Evolutionary conservation across 768 basidiomycete species (phyloP), one percentile per base, ranked within the genome.

Genomic region (Rhizopogon salebrosus): DNA sequence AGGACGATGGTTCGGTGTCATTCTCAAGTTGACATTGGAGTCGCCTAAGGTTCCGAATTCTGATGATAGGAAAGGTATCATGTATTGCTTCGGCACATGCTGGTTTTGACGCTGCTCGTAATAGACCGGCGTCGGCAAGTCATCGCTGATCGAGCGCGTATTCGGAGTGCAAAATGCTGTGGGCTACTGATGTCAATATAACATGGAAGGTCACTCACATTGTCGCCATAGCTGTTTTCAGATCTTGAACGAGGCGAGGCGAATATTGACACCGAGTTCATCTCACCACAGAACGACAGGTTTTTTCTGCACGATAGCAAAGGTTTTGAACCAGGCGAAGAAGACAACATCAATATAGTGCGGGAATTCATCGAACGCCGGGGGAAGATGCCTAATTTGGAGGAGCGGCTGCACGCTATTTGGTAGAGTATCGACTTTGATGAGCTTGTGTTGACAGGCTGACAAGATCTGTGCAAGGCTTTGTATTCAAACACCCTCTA

Each of bases 221-320:
- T 18, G n/a, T 20, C 6, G n/a, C n/a, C 18, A 16, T 42, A 54
- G 49, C 9, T 7, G 14, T 4, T 26, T 6, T 35, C 38, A 14
- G 22, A 38, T 27, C 16, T 27, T 14, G 45, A 4, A 9, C 54
- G 26, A 23, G 59, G 58, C 11, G 11, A 60, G 26, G 59, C 49
- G 2, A 40, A 56, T 24, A 60, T 60, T 7, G 37, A 60, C 13
- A 16, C 16, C 8, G 59, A 53, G 34, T 49, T 60, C n/a, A 52
- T 46, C n/a, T 60, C 58, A 24, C 27, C 3, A 31, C 23, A 53
- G 41, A 60, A 60, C 31, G n/a, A 37, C 9, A 49, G 36, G 26
- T 53, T 60, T 41, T 35, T 60, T 26, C 55, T 60, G 13, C 58
- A 60, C 14, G 58, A 60, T 22, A 56, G 58, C 29, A 14, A 31